Conservation (phyloP, 2,329 filamentous ascomycete species). For the Cytospora schulzeri region DNA sequence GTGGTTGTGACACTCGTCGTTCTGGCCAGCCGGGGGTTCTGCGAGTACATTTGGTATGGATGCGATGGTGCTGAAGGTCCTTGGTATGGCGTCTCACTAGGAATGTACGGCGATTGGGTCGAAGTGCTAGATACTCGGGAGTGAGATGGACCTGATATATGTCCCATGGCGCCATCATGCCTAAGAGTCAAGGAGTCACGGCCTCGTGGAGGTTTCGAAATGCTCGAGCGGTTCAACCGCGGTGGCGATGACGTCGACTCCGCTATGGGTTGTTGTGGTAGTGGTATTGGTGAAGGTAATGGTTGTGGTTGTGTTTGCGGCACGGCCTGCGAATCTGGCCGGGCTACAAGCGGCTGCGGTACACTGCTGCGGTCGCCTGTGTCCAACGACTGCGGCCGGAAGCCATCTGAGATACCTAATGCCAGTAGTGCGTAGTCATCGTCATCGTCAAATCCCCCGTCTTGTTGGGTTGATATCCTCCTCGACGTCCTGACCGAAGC, state of each 20-base stretch:
- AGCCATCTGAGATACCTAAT: constrained; percentile 26
- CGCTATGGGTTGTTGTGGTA: not conserved
- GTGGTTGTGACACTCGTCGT: constrained; percentile 65
- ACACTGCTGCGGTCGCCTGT: not conserved
- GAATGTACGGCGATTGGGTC: constrained; percentile 42
- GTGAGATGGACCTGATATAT: constrained; percentile 31
- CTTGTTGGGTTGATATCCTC: constrained; percentile 19
- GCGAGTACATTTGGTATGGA: constrained; percentile 82
- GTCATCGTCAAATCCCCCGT: constrained; percentile 17
- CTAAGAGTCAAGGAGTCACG: constrained; percentile 55
- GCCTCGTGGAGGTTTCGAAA: constrained; percentile 53
- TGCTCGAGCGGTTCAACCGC: constrained; percentile 53
- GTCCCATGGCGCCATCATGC: constrained; percentile 50
- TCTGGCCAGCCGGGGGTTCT: constrained; percentile 74
- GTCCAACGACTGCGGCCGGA: constrained; percentile 15
- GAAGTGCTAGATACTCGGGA: constrained; percentile 39
- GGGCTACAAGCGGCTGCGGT: constrained; percentile 1
- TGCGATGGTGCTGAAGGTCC: constrained; percentile 76
- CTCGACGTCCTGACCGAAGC: constrained; percentile 24
- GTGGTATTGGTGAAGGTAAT: not conserved
- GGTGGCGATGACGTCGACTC: constrained; percentile 5
- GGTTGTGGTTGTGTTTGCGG: constrained; percentile 2
- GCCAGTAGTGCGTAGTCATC: constrained; percentile 26
- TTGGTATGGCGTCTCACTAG: constrained; percentile 65
- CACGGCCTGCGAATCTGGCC: constrained; percentile 3